These are phyloP conservation scores for Petunia secreta DNA, from an alignment of 257 asterid genomes.

Conservation along the genomic window DNA sequence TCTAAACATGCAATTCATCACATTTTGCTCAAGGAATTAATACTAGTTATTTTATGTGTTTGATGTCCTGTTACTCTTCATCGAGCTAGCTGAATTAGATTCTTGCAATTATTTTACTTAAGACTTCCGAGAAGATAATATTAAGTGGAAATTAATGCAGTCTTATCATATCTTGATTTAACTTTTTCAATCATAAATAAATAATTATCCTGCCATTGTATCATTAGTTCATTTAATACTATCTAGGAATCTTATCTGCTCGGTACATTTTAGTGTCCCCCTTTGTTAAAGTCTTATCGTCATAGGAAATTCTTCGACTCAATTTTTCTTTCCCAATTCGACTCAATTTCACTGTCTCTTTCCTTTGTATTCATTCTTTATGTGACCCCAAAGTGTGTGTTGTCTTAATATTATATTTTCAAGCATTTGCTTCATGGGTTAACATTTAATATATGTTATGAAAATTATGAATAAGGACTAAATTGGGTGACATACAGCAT, in stretches of 20 bases:
- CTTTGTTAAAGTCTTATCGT: not conserved
- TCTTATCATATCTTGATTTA: not conserved
- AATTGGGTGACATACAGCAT: not conserved
- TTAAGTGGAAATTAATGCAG: not conserved
- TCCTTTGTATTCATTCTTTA: not conserved
- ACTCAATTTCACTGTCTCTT: not conserved
- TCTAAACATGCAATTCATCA: not conserved
- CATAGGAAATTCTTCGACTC: not conserved
- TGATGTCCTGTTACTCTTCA: not conserved
- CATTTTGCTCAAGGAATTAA: not conserved
- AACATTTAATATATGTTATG: not conserved
- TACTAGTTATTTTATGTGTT: not conserved
- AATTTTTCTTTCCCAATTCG: not conserved
- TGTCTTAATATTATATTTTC: not conserved
- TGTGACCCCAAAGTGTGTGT: not conserved
- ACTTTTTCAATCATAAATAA: not conserved
- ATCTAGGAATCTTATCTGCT: not conserved
- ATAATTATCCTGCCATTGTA: not conserved
- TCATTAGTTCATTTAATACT: not conserved
- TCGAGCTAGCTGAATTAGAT: not conserved
- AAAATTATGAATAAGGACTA: not conserved
- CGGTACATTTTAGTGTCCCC: not conserved
- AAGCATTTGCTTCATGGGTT: not conserved
- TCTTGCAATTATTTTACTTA: slow-evolving; percentile 8
- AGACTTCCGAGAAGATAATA: not conserved